phyloP scores from a whole-genome alignment of 768 basidiomycete genomes.

The Chlorophyllum brunneum region DNA sequence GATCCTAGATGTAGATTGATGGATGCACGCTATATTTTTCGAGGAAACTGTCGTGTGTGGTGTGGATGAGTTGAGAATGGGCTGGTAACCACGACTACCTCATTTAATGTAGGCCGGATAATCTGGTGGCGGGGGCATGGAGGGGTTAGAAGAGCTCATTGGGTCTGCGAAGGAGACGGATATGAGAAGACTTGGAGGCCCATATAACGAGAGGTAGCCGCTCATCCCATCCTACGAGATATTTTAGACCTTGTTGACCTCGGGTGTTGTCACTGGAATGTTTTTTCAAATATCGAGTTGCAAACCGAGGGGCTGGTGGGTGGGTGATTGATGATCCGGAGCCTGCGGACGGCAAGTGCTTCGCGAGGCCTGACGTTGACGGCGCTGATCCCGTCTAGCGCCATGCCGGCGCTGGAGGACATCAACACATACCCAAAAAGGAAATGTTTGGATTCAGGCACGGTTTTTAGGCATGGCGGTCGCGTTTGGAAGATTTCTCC shows the following conservation, averaged over 20 bases:
- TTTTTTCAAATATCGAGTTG: too few relatives aligned
- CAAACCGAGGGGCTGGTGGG: too few relatives aligned
- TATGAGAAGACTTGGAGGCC: neutral
- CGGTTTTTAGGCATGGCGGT: conserved; percentile 12
- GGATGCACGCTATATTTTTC: neutral
- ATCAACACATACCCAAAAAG: too few relatives aligned
- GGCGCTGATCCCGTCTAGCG: neutral
- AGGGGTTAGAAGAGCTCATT: neutral
- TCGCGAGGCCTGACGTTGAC: neutral
- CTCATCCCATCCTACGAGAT: too few relatives aligned
- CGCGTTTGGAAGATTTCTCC: conserved; percentile 16
- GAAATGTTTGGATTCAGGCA: conserved; percentile 25
- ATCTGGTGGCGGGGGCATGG: neutral
- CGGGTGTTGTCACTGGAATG: too few relatives aligned
- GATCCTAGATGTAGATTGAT: neutral
- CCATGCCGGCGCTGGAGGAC: too few relatives aligned
- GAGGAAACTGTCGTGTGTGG: neutral
- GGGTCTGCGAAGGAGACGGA: neutral
- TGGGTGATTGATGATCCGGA: neutral
- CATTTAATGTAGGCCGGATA: neutral
- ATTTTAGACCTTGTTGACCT: too few relatives aligned
- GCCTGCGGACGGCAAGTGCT: neutral
- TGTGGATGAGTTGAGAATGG: neutral
- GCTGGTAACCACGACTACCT: conserved; percentile 8
- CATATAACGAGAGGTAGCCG: neutral